phyloP scores from a whole-genome alignment of 163 green algal species.

The Coccomyxa subellipsoidea region DNA sequence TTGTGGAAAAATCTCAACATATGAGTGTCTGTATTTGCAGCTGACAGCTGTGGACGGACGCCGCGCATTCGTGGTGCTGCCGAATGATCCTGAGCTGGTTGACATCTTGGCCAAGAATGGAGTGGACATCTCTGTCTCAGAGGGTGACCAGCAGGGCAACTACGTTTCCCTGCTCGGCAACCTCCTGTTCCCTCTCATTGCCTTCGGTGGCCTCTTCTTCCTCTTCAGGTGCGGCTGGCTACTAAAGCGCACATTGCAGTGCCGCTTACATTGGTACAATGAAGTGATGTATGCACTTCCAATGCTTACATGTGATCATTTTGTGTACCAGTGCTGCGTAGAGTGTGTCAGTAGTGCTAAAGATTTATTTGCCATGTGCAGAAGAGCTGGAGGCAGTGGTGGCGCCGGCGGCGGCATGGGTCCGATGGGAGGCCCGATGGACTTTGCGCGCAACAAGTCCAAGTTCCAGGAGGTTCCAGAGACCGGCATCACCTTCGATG shows the following conservation, averaged over 20 bases:
- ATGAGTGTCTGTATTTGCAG: background rate
- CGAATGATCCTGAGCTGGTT: conserved; percentile 97
- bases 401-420: conserved; percentile 51
- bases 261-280: too few relatives aligned
- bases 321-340: too few relatives aligned
- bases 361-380: background rate
- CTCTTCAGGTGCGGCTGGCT: conserved; percentile 69
- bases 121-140: conserved; percentile 96
- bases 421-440: conserved; percentile 89
- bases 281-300: too few relatives aligned
- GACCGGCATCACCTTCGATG: conserved; percentile 88
- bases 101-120: conserved; percentile 96
- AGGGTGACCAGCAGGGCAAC: conserved; percentile 95
- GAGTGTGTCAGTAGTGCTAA: background rate
- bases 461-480: conserved; percentile 99
- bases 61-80: conserved; percentile 89
- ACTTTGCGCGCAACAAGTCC: conserved; percentile 95
- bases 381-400: conserved; percentile 34
- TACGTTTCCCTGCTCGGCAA: conserved; percentile 95
- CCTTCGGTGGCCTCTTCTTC: conserved; percentile 98
- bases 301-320: too few relatives aligned
- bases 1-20: too few relatives aligned
- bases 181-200: conserved; percentile 97
- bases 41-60: conserved; percentile 62
- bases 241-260: background rate